Conservation (phyloP, 164 flowering plant genomes). For the Kalanchoe fedtschenkoi region DNA sequence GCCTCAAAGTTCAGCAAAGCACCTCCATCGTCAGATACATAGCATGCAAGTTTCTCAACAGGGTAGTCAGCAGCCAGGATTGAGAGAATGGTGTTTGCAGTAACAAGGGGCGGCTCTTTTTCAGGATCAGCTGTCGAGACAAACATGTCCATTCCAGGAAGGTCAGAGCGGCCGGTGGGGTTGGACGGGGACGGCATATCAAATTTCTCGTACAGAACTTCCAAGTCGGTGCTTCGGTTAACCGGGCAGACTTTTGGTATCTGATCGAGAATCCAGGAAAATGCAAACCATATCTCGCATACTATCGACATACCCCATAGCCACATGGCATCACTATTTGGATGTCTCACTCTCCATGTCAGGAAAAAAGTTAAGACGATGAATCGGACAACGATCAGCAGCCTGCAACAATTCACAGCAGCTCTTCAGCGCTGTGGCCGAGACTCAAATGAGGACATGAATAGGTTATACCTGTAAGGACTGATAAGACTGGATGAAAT, state of each 20-base stretch:
- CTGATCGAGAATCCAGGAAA: conserved; percentile 83
- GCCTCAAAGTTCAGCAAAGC: conserved; percentile 73
- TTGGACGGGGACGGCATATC: conserved; percentile 61
- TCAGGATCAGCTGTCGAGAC: conserved; percentile 88
- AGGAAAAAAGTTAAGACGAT: conserved; percentile 48
- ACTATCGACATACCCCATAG: conserved; percentile 64
- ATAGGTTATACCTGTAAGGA: conserved; percentile 73
- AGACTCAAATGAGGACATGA: too few species aligned
- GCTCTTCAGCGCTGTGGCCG: too few species aligned
- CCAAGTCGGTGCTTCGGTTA: conserved; percentile 54
- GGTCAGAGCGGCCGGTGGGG: conserved; percentile 69
- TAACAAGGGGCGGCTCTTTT: conserved; percentile 73
- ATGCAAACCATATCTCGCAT: conserved; percentile 77
- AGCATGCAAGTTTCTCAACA: conserved; percentile 65
- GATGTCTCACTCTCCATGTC: conserved; percentile 51
- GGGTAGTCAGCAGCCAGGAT: conserved; percentile 72
- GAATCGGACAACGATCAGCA: conserved; percentile 36
- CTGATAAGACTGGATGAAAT: conserved; percentile 51
- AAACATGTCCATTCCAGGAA: conserved; percentile 63
- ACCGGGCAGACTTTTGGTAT: conserved; percentile 62
- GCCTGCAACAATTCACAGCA: conserved; percentile 24
- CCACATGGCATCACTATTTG: conserved; percentile 64
- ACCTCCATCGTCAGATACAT: conserved; percentile 79
- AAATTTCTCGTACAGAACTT: conserved; percentile 52
- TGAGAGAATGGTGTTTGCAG: conserved; percentile 74